Evolutionary conservation across 441 rosid genomes (phyloP).

Genomic region (Mallotus repandus): DNA sequence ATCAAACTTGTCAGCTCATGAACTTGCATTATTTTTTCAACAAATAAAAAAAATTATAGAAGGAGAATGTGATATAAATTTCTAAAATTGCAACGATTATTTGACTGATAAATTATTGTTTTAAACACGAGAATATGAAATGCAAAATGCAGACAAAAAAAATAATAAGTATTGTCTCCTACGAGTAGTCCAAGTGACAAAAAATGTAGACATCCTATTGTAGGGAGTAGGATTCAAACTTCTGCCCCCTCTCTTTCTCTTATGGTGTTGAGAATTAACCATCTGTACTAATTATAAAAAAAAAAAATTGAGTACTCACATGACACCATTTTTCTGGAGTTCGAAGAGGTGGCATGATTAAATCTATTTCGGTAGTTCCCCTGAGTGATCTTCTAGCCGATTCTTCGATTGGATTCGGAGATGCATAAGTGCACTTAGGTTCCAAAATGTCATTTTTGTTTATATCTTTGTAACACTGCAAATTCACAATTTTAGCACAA

Average conservation of each 20-base stretch:
- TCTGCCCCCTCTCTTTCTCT: no score
- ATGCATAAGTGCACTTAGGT: constrained; percentile 35
- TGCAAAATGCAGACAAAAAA: not conserved
- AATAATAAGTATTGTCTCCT: not conserved
- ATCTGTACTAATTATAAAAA: not conserved
- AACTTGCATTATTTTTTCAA: not conserved
- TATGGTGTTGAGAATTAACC: no score
- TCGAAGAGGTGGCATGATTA: constrained; percentile 25
- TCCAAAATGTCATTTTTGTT: constrained; percentile 27
- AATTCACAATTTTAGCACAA: not conserved
- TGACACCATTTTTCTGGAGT: constrained; percentile 37
- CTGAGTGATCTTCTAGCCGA: constrained; percentile 26
- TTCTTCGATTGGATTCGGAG: constrained; percentile 23
- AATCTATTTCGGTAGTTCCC: constrained; percentile 14
- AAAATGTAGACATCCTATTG: no score
- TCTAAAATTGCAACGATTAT: not conserved
- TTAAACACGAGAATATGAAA: not conserved
- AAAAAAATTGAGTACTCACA: constrained; percentile 18
- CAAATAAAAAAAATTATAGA: no score
- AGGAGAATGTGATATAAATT: no score
- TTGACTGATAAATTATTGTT: not conserved
- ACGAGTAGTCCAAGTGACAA: no score
- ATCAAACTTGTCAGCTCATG: not conserved
- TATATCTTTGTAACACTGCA: constrained; percentile 31
- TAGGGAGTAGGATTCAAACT: no score